Base-by-base conservation (phyloP, 495 filamentous ascomycete species). In the Podospora pseudoanserina region DNA sequence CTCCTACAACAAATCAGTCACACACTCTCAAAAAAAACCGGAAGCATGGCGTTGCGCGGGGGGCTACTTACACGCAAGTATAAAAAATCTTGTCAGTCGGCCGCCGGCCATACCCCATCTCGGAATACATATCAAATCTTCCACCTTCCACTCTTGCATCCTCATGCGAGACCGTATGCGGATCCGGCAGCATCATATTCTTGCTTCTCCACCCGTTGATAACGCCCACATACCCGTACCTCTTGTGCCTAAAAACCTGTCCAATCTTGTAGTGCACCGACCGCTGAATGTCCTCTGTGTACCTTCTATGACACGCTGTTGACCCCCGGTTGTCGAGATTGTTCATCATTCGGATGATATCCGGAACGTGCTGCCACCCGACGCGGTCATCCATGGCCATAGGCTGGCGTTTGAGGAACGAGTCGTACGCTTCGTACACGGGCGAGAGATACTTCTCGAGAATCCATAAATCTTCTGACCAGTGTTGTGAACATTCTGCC, bases 141-240 rank as follows among this genome's bases (percentile, higher is more conserved):
- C 39, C 39, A 49, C 39, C 39, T 49, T 49, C 39, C 39, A 13
- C 9, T 13, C 87, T 85, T 78, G 86, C 75, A 72, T 69, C 72
- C 76, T 81, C 88, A 78, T 70, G 79, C 77, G 76, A 84, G 86
- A 78, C 86, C 1, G 63, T 67, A 72, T 79, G 30, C 70, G 72
- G 30, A 32, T 32, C 75, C 76, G 58, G 73, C 73, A 69, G 57
- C 56, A 6, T 75, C 70, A 39, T 79, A 76, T 56, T 75, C 78
- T 64, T 79, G 80, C 68, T 67, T 73, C 18, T 90, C 95, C 95
- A 99, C 19, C 94, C 94, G 13, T 89, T 90, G 68, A 99, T 91
- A 13, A 96, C 82, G 23, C 89, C 93, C 26, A 84, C 80, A 74
- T 95, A 97, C 26, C 83, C 77, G 78, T 97, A 97, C 60, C 92